Evolutionary conservation across 2,329 filamentous ascomycete species (phyloP).

Genomic region (Sarocladium kiliense): DNA sequence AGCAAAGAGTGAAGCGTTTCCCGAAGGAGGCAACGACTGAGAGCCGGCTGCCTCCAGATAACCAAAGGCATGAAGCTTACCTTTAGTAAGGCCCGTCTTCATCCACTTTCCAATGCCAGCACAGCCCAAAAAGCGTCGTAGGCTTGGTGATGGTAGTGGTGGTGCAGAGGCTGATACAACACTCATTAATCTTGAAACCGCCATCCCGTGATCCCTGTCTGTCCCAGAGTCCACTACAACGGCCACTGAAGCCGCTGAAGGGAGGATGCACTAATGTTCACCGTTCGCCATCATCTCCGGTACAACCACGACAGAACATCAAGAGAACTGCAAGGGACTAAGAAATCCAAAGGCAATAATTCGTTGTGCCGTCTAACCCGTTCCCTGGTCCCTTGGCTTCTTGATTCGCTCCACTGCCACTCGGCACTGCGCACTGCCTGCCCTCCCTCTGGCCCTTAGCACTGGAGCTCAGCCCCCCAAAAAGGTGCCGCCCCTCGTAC

Average conservation of each 20-base stretch:
- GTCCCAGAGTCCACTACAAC: neutral
- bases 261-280: too few species aligned
- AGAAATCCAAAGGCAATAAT: neutral
- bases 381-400: neutral
- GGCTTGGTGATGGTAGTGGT: neutral
- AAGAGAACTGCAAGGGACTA: too few species aligned
- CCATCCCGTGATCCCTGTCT: conserved; percentile 1
- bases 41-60: too few species aligned
- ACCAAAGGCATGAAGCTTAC: too few species aligned
- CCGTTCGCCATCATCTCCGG: too few species aligned
- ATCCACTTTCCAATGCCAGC: neutral
- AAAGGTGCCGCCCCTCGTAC: too few species aligned
- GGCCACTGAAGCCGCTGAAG: neutral
- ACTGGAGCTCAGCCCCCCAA: neutral
- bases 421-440: neutral
- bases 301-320: too few species aligned
- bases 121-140: neutral
- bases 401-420: neutral
- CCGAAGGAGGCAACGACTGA: too few species aligned
- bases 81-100: too few species aligned
- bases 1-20: too few species aligned
- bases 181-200: conserved; percentile 4
- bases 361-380: neutral
- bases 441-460: neutral
- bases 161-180: conserved; percentile 1